Evolutionary conservation across 2,329 filamentous ascomycete species (phyloP).

Genomic region (Alternaria consortialis): DNA sequence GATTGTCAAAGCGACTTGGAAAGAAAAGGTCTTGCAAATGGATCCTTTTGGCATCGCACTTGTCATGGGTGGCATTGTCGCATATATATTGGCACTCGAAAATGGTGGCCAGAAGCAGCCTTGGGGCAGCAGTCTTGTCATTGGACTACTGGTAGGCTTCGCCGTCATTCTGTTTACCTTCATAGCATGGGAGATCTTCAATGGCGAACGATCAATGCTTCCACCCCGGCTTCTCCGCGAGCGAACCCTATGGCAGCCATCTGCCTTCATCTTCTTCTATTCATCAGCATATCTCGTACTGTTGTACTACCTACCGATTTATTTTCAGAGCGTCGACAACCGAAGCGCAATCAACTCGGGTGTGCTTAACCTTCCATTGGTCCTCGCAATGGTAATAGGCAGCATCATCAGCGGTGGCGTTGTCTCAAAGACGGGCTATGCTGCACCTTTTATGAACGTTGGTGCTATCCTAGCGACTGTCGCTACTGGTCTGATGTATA

Average conservation of each 20-base stretch:
- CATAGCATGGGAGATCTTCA: constrained; percentile 46
- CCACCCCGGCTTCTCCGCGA: constrained; percentile 51
- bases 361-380: constrained; percentile 54
- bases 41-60: constrained; percentile 56
- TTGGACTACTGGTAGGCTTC: constrained; percentile 58
- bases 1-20: constrained; percentile 29
- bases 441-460: constrained; percentile 43
- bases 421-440: constrained; percentile 43
- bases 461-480: constrained; percentile 44
- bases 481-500: constrained; percentile 55
- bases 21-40: constrained; percentile 55
- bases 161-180: constrained; percentile 51
- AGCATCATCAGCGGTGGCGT: constrained; percentile 5
- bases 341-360: constrained; percentile 51
- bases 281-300: constrained; percentile 50
- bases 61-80: constrained; percentile 51
- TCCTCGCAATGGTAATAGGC: constrained; percentile 44
- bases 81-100: constrained; percentile 58
- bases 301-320: constrained; percentile 60
- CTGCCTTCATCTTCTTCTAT: constrained; percentile 50
- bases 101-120: constrained; percentile 49
- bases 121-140: constrained; percentile 50
- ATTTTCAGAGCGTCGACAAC: constrained; percentile 58
- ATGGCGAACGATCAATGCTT: constrained; percentile 54
- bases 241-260: constrained; percentile 46